A percentile compares a stretch with the other conserved stretches of the same genome.
Evolutionary conservation across 495 filamentous ascomycete species (phyloP).

Genomic region (Xylaria curta): DNA sequence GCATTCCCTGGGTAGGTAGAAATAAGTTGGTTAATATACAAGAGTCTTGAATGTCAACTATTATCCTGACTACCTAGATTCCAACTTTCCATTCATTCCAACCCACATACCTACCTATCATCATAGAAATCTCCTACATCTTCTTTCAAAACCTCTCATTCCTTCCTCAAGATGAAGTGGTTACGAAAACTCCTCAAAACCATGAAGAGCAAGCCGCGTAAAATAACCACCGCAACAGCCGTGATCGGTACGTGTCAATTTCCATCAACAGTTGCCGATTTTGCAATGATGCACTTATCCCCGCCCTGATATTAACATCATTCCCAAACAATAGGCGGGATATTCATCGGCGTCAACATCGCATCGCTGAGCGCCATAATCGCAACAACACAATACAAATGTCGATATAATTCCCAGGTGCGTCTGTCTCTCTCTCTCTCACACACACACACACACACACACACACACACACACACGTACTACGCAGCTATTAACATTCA

Average conservation of each 20-base stretch:
- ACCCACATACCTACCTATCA: neutral
- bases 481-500: constrained; percentile 25
- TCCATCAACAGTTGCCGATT: neutral
- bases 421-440: too few relatives aligned
- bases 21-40: neutral
- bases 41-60: neutral
- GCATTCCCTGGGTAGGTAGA: neutral
- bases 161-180: neutral
- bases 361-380: constrained; percentile 82
- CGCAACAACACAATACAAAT: constrained; percentile 64
- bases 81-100: neutral
- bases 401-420: constrained; percentile 66
- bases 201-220: constrained; percentile 58
- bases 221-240: constrained; percentile 75
- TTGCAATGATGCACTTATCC: neutral
- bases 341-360: constrained; percentile 84
- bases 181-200: constrained; percentile 34
- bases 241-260: constrained; percentile 58
- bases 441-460: too few relatives aligned
- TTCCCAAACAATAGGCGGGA: constrained; percentile 61
- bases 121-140: neutral
- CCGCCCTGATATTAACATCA: constrained; percentile 25
- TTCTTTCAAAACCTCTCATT: too few relatives aligned
- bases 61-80: neutral
- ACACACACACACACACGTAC: too few relatives aligned